Evolutionary conservation across 345 rosid genomes (phyloP).

Genomic region (Melastoma malabathricum): DNA sequence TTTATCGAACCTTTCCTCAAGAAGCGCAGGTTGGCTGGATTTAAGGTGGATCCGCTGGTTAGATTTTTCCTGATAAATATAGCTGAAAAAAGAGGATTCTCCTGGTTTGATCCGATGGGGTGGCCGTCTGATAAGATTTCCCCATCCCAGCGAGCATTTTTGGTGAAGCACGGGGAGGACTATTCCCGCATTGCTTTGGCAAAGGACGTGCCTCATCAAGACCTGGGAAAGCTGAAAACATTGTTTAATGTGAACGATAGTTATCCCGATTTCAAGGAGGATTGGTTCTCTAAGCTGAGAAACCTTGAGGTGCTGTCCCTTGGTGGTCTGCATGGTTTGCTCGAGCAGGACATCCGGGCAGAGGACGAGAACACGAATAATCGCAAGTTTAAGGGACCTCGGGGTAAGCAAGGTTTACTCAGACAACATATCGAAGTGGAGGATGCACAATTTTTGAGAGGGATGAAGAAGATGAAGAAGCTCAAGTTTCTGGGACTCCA

Average conservation of each 20-base stretch:
- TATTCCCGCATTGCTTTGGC: constrained; percentile 3
- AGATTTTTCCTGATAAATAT: constrained; percentile 26
- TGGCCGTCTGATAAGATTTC: constrained; percentile 12
- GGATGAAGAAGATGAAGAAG: constrained; percentile 15
- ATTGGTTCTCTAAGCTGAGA: constrained; percentile 17
- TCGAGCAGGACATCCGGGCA: neutral
- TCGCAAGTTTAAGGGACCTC: constrained; percentile 4
- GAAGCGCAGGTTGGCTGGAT: constrained; percentile 16
- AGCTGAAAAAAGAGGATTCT: constrained; percentile 12
- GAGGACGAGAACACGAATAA: constrained; percentile 1
- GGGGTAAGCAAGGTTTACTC: too few relatives aligned
- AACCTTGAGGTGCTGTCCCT: constrained; percentile 17
- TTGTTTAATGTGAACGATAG: constrained; percentile 20
- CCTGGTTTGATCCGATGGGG: constrained; percentile 8
- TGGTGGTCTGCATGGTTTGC: constrained; percentile 20
- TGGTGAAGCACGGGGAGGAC: constrained; percentile 15
- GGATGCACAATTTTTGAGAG: constrained; percentile 7
- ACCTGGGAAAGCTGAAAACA: constrained; percentile 6
- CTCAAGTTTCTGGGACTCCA: constrained; percentile 17
- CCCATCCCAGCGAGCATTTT: constrained; percentile 19
- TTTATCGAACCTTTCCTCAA: constrained; percentile 23
- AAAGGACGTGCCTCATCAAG: neutral
- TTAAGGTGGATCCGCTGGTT: constrained; percentile 29
- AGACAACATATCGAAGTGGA: constrained; percentile 24
- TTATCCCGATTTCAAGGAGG: constrained; percentile 15